phyloP scores from a whole-genome alignment of 2,329 filamentous ascomycete species.

The Ambrosiella cleistominuta region DNA sequence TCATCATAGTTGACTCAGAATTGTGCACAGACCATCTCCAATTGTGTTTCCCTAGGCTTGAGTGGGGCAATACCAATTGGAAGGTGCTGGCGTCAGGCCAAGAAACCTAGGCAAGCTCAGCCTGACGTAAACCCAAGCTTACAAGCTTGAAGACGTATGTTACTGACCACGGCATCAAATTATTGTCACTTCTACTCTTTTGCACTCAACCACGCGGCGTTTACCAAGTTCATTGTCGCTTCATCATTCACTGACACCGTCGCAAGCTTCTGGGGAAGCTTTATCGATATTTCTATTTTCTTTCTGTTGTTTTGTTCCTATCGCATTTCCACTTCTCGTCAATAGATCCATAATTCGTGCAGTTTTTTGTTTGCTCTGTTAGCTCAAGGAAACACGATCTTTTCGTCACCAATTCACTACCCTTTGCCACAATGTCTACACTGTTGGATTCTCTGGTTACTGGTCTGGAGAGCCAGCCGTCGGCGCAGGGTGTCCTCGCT shows the following conservation, averaged over 20 bases:
- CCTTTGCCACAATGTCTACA: slow-evolving; percentile 54
- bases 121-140: slow-evolving; percentile 24
- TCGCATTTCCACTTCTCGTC: background rate
- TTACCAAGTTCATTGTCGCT: background rate
- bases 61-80: slow-evolving; percentile 4
- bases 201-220: background rate
- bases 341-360: background rate
- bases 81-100: background rate
- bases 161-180: background rate
- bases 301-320: background rate
- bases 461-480: slow-evolving; percentile 37
- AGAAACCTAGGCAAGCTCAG: slow-evolving; percentile 22
- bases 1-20: background rate
- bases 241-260: background rate
- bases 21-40: background rate
- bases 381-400: background rate
- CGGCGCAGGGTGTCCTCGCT: slow-evolving; percentile 83
- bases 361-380: background rate
- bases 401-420: background rate
- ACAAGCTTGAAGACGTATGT: background rate
- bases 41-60: background rate
- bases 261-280: background rate
- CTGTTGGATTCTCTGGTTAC: slow-evolving; percentile 30
- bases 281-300: background rate
- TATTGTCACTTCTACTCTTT: no score